A percentile compares a stretch with the other conserved stretches of the same genome.
Evolutionary conservation across 2,329 filamentous ascomycete genomes (phyloP).

Genomic region (Tympanopsis confertula): DNA sequence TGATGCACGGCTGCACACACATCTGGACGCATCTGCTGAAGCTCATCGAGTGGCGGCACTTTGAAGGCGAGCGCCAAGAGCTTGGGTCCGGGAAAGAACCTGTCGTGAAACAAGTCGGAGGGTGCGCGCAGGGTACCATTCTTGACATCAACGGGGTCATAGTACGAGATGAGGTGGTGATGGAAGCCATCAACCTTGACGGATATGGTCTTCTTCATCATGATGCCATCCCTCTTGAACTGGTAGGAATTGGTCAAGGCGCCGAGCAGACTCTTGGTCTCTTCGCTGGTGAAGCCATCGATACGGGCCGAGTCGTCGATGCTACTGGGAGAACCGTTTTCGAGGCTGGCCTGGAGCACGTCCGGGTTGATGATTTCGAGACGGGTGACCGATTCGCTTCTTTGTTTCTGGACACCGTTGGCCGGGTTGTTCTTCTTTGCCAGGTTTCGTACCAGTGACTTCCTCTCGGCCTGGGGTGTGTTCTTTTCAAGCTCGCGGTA

Average conservation of each 20-base stretch:
- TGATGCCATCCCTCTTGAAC: conserved; percentile 72
- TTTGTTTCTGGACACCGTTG: too few species aligned
- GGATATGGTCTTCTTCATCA: conserved; percentile 87
- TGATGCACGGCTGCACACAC: too few species aligned
- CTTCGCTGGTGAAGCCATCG: too few species aligned
- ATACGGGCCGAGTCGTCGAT: too few species aligned
- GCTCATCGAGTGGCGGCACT: too few species aligned
- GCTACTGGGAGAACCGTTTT: conserved; percentile 5
- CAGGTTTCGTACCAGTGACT: too few species aligned
- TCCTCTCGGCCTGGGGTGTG: conserved; percentile 75
- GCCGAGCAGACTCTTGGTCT: conserved; percentile 55
- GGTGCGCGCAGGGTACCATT: conserved; percentile 48
- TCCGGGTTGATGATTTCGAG: conserved; percentile 10
- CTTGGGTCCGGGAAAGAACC: too few species aligned
- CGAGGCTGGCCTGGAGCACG: too few species aligned
- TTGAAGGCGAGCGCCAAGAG: too few species aligned
- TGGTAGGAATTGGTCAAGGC: conserved; percentile 82
- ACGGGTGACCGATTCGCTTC: conserved; percentile 19
- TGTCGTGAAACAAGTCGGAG: too few species aligned
- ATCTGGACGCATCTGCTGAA: too few species aligned
- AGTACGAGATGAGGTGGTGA: conserved; percentile 84
- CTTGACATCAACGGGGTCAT: conserved; percentile 67
- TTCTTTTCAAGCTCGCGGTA: conserved; percentile 72
- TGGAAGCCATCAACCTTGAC: conserved; percentile 62
- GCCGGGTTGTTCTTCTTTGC: conserved; percentile 62